These are phyloP conservation scores for Stephanodiscus minutulus DNA, from an alignment of 108 stramenopile genomes.

Conservation along the genomic window DNA sequence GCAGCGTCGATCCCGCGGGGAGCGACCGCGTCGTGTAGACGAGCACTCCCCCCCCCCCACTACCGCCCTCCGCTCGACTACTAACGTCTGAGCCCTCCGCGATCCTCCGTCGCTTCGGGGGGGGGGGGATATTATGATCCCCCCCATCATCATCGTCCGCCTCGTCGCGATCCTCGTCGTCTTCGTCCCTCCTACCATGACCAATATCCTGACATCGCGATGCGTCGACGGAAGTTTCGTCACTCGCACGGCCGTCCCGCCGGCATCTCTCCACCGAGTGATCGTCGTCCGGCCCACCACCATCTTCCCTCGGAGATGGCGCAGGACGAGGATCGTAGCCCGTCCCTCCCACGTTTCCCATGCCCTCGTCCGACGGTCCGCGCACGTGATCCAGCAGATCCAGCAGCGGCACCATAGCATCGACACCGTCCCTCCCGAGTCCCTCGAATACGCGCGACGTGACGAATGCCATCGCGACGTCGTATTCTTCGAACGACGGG, in stretches of 20 bases:
- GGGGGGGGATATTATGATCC: no score
- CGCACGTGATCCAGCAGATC: conserved; percentile 82
- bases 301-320: no score
- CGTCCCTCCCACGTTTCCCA: neutral
- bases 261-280: neutral
- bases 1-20: conserved; percentile 43
- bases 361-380: conserved; percentile 12
- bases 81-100: neutral
- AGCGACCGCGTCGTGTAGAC: conserved; percentile 27
- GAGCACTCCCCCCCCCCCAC: conserved; percentile 31
- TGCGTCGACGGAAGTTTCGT: neutral
- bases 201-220: neutral
- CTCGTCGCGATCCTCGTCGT: neutral
- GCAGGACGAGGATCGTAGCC: neutral
- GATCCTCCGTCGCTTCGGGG: conserved; percentile 4
- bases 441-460: conserved; percentile 74
- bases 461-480: conserved; percentile 64
- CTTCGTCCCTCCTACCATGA: neutral
- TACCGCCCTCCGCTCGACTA: no score
- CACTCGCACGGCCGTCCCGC: neutral
- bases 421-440: conserved; percentile 49
- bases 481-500: conserved; percentile 63
- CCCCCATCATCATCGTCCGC: neutral
- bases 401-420: conserved; percentile 72
- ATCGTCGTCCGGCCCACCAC: no score